A percentile compares a stretch with the other conserved stretches of the same genome.
Evolutionary conservation across 2,329 filamentous ascomycete species (phyloP).

Genomic region (Furcasterigmium sp.): DNA sequence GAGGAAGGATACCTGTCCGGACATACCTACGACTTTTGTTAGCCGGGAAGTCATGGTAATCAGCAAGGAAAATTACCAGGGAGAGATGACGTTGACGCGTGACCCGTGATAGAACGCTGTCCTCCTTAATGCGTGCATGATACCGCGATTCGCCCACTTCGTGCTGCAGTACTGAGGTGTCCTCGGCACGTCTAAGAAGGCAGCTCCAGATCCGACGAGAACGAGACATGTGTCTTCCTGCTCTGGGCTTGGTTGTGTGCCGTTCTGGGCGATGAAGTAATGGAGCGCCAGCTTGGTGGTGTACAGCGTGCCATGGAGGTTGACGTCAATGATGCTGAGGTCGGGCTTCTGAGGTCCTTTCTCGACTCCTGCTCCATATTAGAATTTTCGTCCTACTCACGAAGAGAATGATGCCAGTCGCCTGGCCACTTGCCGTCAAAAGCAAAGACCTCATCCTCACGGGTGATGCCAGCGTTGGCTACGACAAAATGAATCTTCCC

Average conservation of each 20-base stretch:
- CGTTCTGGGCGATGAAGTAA: slow-evolving; percentile 34
- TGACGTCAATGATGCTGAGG: slow-evolving; percentile 34
- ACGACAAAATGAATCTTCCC: slow-evolving; percentile 38
- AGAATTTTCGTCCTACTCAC: too few species aligned
- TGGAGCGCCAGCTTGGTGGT: slow-evolving; percentile 40
- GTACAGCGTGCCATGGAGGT: slow-evolving; percentile 35
- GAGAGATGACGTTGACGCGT: slow-evolving; percentile 28
- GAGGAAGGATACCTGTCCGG: slow-evolving; percentile 24
- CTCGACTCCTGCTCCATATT: too few species aligned
- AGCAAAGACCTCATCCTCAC: slow-evolving; percentile 21
- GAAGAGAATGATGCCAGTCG: too few species aligned
- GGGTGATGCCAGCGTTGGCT: slow-evolving; percentile 39
- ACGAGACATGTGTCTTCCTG: slow-evolving; percentile 41
- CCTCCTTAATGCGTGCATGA: slow-evolving; percentile 35
- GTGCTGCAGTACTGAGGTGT: slow-evolving; percentile 34
- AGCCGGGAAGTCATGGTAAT: too few species aligned
- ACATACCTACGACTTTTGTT: slow-evolving; percentile 15
- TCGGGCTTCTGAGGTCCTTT: slow-evolving; percentile 27
- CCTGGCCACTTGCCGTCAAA: slow-evolving; percentile 5
- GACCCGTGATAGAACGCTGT: slow-evolving; percentile 27
- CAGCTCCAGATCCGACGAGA: slow-evolving; percentile 40
- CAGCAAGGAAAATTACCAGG: slow-evolving; percentile 17
- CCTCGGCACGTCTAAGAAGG: slow-evolving; percentile 38
- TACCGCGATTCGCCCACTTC: slow-evolving; percentile 36
- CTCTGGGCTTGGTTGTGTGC: slow-evolving; percentile 23